A percentile compares a stretch with the other conserved stretches of the same genome.
Conservation (phyloP, 352 stramenopile genomes). For the Globisporangium cystogenes region DNA sequence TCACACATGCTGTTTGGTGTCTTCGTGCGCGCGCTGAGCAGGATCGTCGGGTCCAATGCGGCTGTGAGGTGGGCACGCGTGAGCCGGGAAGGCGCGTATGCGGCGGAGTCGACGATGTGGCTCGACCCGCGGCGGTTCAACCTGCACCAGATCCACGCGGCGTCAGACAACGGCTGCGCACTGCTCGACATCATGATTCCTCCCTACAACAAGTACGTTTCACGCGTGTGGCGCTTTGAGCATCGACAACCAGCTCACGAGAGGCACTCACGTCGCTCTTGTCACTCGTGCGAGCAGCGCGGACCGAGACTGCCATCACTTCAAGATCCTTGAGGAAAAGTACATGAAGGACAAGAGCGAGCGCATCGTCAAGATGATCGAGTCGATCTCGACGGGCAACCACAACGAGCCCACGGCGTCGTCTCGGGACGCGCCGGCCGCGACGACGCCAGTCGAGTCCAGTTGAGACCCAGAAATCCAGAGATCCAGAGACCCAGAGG, state of each 20-base stretch:
- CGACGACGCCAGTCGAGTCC: neutral
- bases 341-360: conserved; percentile 35
- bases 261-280: conserved; percentile 3
- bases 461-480: neutral
- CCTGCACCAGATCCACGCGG: conserved; percentile 73
- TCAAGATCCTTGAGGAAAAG: conserved; percentile 57
- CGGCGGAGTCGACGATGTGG: conserved; percentile 67
- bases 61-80: conserved; percentile 58
- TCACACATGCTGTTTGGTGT: too few species aligned
- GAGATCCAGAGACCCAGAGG: too few species aligned
- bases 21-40: conserved; percentile 5
- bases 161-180: conserved; percentile 63
- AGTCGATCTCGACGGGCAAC: conserved; percentile 62
- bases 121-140: conserved; percentile 79
- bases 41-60: conserved; percentile 27
- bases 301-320: conserved; percentile 75
- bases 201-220: conserved; percentile 83
- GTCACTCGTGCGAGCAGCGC: conserved; percentile 22
- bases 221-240: too few species aligned
- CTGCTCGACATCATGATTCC: conserved; percentile 83
- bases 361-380: conserved; percentile 64
- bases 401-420: conserved; percentile 38
- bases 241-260: too few species aligned
- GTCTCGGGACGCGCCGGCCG: conserved; percentile 1
- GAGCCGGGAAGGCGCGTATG: conserved; percentile 50